Evolutionary conservation across 768 basidiomycete genomes (phyloP).

Genomic region (Boletellus sp.): DNA sequence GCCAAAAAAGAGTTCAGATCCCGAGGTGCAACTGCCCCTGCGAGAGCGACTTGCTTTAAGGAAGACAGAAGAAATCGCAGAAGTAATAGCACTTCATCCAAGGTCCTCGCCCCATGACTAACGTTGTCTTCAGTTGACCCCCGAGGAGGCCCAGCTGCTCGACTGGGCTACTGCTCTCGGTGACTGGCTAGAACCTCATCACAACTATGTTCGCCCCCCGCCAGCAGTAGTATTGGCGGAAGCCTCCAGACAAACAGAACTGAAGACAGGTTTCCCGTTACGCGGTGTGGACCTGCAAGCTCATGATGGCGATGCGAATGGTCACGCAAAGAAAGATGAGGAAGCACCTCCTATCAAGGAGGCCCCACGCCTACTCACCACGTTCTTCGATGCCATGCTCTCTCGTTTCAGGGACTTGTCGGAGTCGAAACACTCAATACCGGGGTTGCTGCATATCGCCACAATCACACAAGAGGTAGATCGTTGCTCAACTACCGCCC

Average conservation of each 20-base stretch:
- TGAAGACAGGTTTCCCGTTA: slow-evolving; percentile 65
- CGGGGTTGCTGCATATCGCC: slow-evolving; percentile 67
- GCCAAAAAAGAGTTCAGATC: slow-evolving; percentile 57
- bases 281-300: slow-evolving; percentile 54
- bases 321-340: slow-evolving; percentile 63
- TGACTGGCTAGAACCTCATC: slow-evolving; percentile 76
- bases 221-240: slow-evolving; percentile 69
- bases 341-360: slow-evolving; percentile 65
- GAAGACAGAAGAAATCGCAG: slow-evolving; percentile 48
- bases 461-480: slow-evolving; percentile 71
- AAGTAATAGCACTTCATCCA: slow-evolving; percentile 37
- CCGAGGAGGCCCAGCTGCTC: slow-evolving; percentile 55
- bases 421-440: slow-evolving; percentile 38
- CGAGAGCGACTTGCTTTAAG: slow-evolving; percentile 54
- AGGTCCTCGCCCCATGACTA: background rate
- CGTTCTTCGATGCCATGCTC: slow-evolving; percentile 63
- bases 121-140: slow-evolving; percentile 50
- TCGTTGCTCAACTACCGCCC: background rate
- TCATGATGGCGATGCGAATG: slow-evolving; percentile 32
- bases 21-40: slow-evolving; percentile 48
- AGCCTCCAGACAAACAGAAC: slow-evolving; percentile 66
- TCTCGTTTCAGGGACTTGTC: slow-evolving; percentile 46
- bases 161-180: slow-evolving; percentile 60
- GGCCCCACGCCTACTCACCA: slow-evolving; percentile 48
- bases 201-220: slow-evolving; percentile 68